Base-by-base conservation (phyloP, 495 filamentous ascomycete genomes). In the Neurospora sublineolata region DNA sequence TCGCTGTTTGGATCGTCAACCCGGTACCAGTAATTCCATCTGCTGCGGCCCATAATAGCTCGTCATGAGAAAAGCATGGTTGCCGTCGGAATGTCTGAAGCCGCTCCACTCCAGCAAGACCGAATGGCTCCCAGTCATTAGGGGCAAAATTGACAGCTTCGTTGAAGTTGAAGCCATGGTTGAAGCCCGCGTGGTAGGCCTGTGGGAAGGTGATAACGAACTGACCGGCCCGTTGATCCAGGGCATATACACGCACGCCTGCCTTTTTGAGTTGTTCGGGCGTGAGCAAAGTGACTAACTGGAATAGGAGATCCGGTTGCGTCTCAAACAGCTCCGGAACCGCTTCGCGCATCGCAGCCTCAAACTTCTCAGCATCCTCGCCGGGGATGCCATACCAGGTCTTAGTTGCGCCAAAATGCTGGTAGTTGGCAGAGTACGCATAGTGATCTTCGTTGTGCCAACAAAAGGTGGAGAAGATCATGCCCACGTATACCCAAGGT, bases 371-470 rank as follows among this genome's bases (percentile, higher is more conserved):
- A 0, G 94, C 93, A 80, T 98, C 95, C 6, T 92, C 91, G 44
- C 89, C 94, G 4, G 95, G 96, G 76, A 99, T 97, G 4, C 96
- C 96, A 77, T 99, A 99, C 95, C 95, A 99, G 0, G 95, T 99
- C 81, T 99, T 99, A 0, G 96, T 99, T 1, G 94, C 92, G 42
- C 95, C 95, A 77, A 99, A 97, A 77, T 99, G 95, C 76, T 99
- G 95, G 75, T 99, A 99, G 76, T 99, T 99, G 46, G 95, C 91
- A 23, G 95, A 99, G 79, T 99, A 99, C 1, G 95, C 89, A 76
- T 97, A 97, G 76, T 99, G 95, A 79, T 99, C 95, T 78, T 99
- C 95, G 73, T 97, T 97, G 78, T 99, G 95, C 95, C 95, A 99
- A 80, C 95, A 99, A 78, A 99, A 99, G 4, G 94, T 97, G 3